Evolutionary conservation across 805 yeast species (phyloP).

Genomic region (Candida awuae): DNA sequence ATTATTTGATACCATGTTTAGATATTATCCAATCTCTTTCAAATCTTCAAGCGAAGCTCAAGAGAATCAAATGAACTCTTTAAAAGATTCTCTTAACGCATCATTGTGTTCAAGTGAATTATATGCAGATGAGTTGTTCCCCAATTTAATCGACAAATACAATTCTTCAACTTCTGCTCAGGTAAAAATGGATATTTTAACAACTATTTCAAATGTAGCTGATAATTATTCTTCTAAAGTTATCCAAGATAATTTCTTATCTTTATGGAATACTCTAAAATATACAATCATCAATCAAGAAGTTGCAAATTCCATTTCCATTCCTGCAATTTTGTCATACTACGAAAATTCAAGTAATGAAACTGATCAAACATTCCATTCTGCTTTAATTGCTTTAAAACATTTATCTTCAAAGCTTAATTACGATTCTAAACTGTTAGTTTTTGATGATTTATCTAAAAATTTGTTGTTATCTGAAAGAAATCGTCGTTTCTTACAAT

Average conservation of each 20-base stretch:
- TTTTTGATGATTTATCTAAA: slow-evolving; percentile 39
- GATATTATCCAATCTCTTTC: slow-evolving; percentile 95
- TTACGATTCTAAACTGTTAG: slow-evolving; percentile 10
- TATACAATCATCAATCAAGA: slow-evolving; percentile 83
- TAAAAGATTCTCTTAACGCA: slow-evolving; percentile 52
- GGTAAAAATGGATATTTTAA: slow-evolving; percentile 67
- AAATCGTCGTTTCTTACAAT: slow-evolving; percentile 51
- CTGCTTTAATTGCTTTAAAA: slow-evolving; percentile 38
- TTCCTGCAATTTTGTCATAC: slow-evolving; percentile 22
- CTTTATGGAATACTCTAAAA: slow-evolving; percentile 82
- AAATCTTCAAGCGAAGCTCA: slow-evolving; percentile 91
- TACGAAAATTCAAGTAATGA: slow-evolving; percentile 28
- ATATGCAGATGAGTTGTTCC: slow-evolving; percentile 67
- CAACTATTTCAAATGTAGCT: slow-evolving; percentile 52
- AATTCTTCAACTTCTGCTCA: slow-evolving; percentile 58
- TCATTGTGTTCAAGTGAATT: slow-evolving; percentile 55
- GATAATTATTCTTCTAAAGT: slow-evolving; percentile 41
- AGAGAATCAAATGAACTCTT: slow-evolving; percentile 64
- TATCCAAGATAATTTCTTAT: slow-evolving; percentile 54
- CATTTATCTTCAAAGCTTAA: slow-evolving; percentile 32
- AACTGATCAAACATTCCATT: slow-evolving; percentile 30
- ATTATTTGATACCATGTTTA: slow-evolving; percentile 80
- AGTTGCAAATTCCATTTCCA: slow-evolving; percentile 26
- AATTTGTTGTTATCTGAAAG: slow-evolving; percentile 30
- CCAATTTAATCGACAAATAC: slow-evolving; percentile 71